These are phyloP conservation scores for Aspergillus tubingensis DNA, from an alignment of 2,329 filamentous ascomycete species.

Conservation along the genomic window DNA sequence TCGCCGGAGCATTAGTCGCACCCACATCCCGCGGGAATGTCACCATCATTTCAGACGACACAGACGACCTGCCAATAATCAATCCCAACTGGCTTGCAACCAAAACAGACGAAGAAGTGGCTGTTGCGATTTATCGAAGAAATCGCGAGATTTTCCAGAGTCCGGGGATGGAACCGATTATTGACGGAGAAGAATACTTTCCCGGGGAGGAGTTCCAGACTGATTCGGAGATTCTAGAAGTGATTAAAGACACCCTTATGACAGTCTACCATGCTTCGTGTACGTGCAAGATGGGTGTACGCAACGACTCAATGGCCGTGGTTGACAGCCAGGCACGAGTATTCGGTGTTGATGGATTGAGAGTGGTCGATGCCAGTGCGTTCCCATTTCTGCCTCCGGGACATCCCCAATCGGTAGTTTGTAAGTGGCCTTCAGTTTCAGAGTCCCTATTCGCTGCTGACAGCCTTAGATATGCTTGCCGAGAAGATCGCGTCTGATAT, in stretches of 20 bases:
- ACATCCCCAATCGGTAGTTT: constrained; percentile 46
- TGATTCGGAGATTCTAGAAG: constrained; percentile 47
- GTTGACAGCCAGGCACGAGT: constrained; percentile 36
- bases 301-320: constrained; percentile 32
- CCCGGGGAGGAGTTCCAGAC: constrained; percentile 43
- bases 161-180: constrained; percentile 31
- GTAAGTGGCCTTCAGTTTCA: constrained; percentile 24
- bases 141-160: constrained; percentile 41
- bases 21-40: constrained; percentile 51
- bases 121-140: constrained; percentile 47
- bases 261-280: constrained; percentile 34
- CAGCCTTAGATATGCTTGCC: constrained; percentile 40
- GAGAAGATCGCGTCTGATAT: constrained; percentile 46
- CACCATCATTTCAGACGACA: constrained; percentile 37
- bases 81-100: constrained; percentile 51
- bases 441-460: not conserved
- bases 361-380: constrained; percentile 41
- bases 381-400: constrained; percentile 44
- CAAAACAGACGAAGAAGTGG: constrained; percentile 48
- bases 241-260: constrained; percentile 34
- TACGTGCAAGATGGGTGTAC: constrained; percentile 37
- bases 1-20: constrained; percentile 30
- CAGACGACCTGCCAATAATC: constrained; percentile 44
- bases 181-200: constrained; percentile 39
- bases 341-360: constrained; percentile 32